phyloP scores from a whole-genome alignment of 2,329 filamentous ascomycete genomes.

The Rutstroemia sp. region DNA sequence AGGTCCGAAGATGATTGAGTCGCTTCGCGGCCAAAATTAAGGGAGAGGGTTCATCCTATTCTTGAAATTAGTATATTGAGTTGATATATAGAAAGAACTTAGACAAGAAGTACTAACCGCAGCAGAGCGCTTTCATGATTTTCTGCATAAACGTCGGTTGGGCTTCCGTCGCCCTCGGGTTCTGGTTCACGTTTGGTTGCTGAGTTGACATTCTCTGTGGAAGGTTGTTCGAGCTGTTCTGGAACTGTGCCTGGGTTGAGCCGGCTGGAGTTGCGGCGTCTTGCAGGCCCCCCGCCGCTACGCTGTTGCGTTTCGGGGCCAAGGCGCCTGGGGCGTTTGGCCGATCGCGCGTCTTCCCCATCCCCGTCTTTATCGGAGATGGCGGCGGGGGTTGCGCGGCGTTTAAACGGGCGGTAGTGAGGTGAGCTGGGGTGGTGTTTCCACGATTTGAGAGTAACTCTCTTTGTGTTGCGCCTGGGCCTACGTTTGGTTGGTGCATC shows the following conservation, averaged over 20 bases:
- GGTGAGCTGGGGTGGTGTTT: slow-evolving; percentile 30
- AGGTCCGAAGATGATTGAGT: slow-evolving; percentile 1
- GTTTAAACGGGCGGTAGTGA: slow-evolving; percentile 87
- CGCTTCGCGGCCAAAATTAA: background rate
- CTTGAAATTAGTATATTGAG: slow-evolving; percentile 14
- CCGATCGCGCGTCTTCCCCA: slow-evolving; percentile 64
- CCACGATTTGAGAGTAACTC: slow-evolving; percentile 70
- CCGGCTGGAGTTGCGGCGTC: slow-evolving; percentile 79
- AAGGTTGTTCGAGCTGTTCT: slow-evolving; percentile 87
- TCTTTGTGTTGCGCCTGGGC: slow-evolving; percentile 74
- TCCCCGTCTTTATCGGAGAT: slow-evolving; percentile 71
- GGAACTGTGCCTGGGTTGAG: slow-evolving; percentile 93
- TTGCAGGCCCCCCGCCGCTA: slow-evolving; percentile 58
- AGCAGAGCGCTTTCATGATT: slow-evolving; percentile 88
- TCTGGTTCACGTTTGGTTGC: slow-evolving; percentile 52
- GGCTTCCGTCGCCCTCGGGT: slow-evolving; percentile 53
- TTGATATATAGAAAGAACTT: slow-evolving; percentile 4
- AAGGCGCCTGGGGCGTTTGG: slow-evolving; percentile 65
- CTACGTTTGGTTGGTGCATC: slow-evolving; percentile 51
- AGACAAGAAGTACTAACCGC: slow-evolving; percentile 49
- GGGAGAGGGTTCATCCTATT: slow-evolving; percentile 24
- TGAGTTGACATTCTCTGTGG: slow-evolving; percentile 48
- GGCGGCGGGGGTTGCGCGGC: slow-evolving; percentile 84
- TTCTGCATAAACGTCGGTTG: slow-evolving; percentile 84
- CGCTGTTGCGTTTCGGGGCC: slow-evolving; percentile 69